Evolutionary conservation across 768 basidiomycete species (phyloP).

Genomic region (Lactifluus piperatus): DNA sequence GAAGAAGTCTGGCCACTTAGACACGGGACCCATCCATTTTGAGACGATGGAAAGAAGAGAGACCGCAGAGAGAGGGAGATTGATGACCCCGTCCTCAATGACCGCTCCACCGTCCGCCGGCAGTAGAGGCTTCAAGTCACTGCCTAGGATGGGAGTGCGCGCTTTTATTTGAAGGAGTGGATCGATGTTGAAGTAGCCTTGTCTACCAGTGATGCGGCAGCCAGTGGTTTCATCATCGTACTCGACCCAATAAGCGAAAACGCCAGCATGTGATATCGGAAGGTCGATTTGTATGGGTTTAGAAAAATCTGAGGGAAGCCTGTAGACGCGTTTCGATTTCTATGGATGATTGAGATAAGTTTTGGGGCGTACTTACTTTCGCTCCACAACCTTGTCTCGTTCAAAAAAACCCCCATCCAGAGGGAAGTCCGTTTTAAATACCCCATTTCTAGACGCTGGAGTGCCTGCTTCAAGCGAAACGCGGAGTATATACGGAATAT

Average conservation of each 20-base stretch:
- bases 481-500: constrained; percentile 81
- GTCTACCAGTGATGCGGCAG: constrained; percentile 66
- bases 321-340: constrained; percentile 25
- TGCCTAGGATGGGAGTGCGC: constrained; percentile 64
- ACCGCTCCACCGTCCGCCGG: constrained; percentile 43
- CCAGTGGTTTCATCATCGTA: constrained; percentile 59
- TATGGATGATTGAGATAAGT: neutral
- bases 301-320: constrained; percentile 77
- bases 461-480: constrained; percentile 91
- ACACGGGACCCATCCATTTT: constrained; percentile 93
- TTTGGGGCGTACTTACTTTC: constrained; percentile 47
- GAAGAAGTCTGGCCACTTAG: constrained; percentile 72
- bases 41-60: constrained; percentile 86
- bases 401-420: constrained; percentile 84
- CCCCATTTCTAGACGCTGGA: constrained; percentile 79
- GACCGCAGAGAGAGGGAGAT: constrained; percentile 81
- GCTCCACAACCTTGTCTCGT: constrained; percentile 62
- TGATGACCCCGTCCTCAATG: constrained; percentile 43
- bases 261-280: constrained; percentile 93
- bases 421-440: constrained; percentile 95
- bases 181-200: constrained; percentile 96
- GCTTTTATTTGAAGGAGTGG: constrained; percentile 72
- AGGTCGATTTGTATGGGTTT: constrained; percentile 92
- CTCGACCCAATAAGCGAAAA: constrained; percentile 93
- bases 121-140: constrained; percentile 42